A percentile compares a stretch with the other conserved stretches of the same genome.
Evolutionary conservation across 2,329 filamentous ascomycete species (phyloP).

Genomic region (Aspergillus hiratsukae): DNA sequence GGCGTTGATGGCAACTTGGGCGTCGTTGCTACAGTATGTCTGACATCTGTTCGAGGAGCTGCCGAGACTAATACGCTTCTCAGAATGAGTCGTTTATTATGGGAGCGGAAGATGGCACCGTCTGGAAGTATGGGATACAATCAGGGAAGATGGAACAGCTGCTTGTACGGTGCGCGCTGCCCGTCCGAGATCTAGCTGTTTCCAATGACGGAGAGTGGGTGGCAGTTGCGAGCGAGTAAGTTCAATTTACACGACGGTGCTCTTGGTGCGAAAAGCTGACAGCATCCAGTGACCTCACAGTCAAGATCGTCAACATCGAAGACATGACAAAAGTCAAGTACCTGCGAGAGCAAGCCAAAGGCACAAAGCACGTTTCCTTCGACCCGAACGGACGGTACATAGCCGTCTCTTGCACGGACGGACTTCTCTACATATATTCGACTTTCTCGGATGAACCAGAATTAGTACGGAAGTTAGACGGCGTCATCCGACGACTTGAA

Average conservation of each 20-base stretch:
- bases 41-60: neutral
- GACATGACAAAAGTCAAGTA: constrained; percentile 73
- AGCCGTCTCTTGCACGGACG: constrained; percentile 81
- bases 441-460: constrained; percentile 72
- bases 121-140: constrained; percentile 83
- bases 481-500: constrained; percentile 74
- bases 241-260: constrained; percentile 5
- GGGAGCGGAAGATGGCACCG: constrained; percentile 91
- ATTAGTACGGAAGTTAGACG: constrained; percentile 77
- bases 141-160: constrained; percentile 69
- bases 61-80: constrained; percentile 3
- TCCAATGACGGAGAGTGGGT: constrained; percentile 80
- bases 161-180: constrained; percentile 76
- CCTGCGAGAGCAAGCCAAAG: constrained; percentile 75
- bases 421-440: constrained; percentile 85
- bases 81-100: constrained; percentile 79
- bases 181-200: constrained; percentile 79
- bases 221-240: constrained; percentile 88
- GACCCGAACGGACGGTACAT: constrained; percentile 73
- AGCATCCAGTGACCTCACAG: constrained; percentile 65
- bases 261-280: constrained; percentile 5
- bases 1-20: constrained; percentile 80
- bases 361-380: constrained; percentile 89
- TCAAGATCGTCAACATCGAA: constrained; percentile 79
- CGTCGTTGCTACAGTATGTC: constrained; percentile 62